Percentiles rank a stretch among this genome's conserved stretches.
Evolutionary conservation across 106 monocot genomes (phyloP).

Genomic region (Dendrobium chrysotoxum): DNA sequence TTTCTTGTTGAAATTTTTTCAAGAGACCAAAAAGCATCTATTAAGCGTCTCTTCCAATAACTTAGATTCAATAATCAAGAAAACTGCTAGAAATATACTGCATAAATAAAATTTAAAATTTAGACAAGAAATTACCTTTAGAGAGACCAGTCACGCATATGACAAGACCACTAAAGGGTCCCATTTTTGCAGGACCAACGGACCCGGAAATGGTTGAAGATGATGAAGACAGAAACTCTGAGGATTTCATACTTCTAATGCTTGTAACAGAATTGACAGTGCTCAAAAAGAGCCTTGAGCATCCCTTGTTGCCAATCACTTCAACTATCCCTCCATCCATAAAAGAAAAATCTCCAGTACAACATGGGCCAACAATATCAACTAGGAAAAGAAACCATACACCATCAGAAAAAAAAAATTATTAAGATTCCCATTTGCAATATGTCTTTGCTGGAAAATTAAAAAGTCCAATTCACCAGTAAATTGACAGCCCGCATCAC

Average conservation of each 20-base stretch:
- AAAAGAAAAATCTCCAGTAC: neutral
- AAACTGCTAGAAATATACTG: neutral
- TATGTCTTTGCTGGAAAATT: neutral
- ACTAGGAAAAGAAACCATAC: neutral
- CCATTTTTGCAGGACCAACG: neutral
- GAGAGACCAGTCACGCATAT: constrained; percentile 96
- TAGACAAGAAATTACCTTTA: constrained; percentile 52
- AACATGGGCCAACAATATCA: neutral
- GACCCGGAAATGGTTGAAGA: constrained; percentile 15
- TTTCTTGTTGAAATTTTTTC: neutral
- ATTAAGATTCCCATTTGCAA: neutral
- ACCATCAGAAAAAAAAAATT: neutral
- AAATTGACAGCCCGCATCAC: neutral
- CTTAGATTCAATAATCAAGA: neutral
- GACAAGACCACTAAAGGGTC: constrained; percentile 69
- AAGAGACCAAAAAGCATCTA: neutral
- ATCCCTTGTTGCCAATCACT: constrained; percentile 65
- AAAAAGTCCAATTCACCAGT: neutral
- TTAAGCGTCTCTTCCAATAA: neutral
- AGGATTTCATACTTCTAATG: constrained; percentile 17
- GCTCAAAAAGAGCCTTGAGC: constrained; percentile 55
- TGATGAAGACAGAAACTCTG: constrained; percentile 35
- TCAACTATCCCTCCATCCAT: constrained; percentile 55
- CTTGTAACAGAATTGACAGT: constrained; percentile 17
- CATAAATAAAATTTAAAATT: neutral